Base-by-base conservation (phyloP, 768 basidiomycete genomes). In the Tricholoma sp. region DNA sequence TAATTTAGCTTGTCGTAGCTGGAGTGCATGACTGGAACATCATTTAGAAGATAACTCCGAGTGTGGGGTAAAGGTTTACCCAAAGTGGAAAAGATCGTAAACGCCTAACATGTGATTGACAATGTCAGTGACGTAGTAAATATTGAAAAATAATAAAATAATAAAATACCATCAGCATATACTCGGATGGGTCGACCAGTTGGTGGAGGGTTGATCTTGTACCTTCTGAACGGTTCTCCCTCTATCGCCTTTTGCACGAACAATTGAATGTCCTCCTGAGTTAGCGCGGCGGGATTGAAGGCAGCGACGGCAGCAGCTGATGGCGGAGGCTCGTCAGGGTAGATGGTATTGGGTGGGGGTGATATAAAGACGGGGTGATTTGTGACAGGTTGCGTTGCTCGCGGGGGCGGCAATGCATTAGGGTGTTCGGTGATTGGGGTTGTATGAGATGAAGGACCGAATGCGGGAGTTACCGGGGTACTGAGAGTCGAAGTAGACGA, bases 21-120 rank as follows among this genome's bases (percentile, higher is more conserved):
- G 96, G 15, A 98, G 78, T 1, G 95, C 92, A 74, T 98, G 95
- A 5, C 94, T 96, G 67, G 52, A 34, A 44, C n/a, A 52, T 33
- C 15, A 32, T 24, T 45, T 24, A 45, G 20, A 36, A 49, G 54
- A 31, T 42, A 37, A 45, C 13, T 3, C 13, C 18, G 18, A 12
- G 33, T 61, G 51, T 44, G 31, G 36, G 55, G n/a, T n/a, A n/a
- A 45, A 5, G 32, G 69, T 82, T 61, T 70, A 93, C 91, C 91
- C 91, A 70, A 93, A 98, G 70, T 98, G 96, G 73, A 98, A 96
- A 52, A 99, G 80, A 72, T 99, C 97, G 66, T 98, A 99, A 10
- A 98, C 96, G 12, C 89, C 90, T 91, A 64, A 56, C 53, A 66
- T 61, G 64, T 66, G 64, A 69, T 68, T 47, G 45, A 28, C 42